phyloP scores from a whole-genome alignment of 257 asterid species.

The Capsicum rhomboideum region DNA sequence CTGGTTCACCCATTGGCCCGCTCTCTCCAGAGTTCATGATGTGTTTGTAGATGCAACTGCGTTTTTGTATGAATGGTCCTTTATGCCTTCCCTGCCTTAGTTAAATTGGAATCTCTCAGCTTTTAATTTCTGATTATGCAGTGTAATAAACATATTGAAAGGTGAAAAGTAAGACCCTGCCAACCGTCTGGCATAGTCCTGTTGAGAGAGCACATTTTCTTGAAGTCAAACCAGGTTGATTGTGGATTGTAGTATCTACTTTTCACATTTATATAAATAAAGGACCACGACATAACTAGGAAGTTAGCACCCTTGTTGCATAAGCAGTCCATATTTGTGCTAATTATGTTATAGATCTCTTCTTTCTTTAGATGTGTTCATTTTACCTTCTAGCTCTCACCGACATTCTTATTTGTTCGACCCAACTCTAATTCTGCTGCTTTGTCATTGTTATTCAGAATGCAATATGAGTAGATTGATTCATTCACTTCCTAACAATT shows the following conservation, averaged over 20 bases:
- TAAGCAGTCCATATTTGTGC: neutral
- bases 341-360: neutral
- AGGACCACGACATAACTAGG: too few relatives aligned
- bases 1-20: neutral
- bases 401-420: neutral
- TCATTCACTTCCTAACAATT: neutral
- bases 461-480: neutral
- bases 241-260: neutral
- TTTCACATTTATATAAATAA: too few relatives aligned
- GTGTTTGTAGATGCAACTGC: neutral
- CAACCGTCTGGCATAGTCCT: neutral
- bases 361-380: neutral
- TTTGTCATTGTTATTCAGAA: neutral
- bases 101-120: neutral
- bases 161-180: neutral
- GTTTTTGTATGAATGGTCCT: neutral
- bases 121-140: neutral
- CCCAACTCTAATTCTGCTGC: neutral
- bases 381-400: neutral
- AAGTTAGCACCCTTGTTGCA: neutral
- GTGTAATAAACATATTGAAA: neutral
- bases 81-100: neutral
- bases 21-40: neutral
- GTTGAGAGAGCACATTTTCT: neutral
- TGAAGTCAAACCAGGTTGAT: neutral